A percentile compares a stretch with the other conserved stretches of the same genome.
These are phyloP conservation scores for Pachysandra terminalis DNA, from an alignment of 164 flowering plant species.

Conservation along the genomic window DNA sequence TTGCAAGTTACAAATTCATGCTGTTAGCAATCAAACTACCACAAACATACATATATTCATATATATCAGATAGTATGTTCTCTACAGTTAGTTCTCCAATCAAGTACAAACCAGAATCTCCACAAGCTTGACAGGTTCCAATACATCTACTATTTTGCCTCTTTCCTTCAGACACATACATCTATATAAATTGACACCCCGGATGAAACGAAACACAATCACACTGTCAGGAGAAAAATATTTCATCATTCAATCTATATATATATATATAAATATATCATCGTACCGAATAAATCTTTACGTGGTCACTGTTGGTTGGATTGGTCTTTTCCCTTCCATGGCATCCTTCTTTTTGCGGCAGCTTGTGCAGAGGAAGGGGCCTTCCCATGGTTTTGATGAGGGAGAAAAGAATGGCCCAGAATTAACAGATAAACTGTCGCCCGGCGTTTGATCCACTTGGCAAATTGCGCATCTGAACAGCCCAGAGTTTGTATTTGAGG, in stretches of 20 bases:
- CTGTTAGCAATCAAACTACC: constrained; percentile 35
- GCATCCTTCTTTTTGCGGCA: constrained; percentile 90
- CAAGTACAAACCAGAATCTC: constrained; percentile 21
- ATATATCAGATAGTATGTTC: constrained; percentile 18
- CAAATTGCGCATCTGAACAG: constrained; percentile 77
- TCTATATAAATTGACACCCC: constrained; percentile 13
- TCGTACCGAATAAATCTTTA: constrained; percentile 26
- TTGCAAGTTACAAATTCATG: constrained; percentile 39
- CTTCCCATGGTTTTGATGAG: constrained; percentile 73
- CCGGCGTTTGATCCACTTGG: constrained; percentile 72
- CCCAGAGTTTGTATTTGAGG: constrained; percentile 50
- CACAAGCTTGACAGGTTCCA: constrained; percentile 15
- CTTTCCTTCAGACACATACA: constrained; percentile 29
- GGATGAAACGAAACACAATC: constrained; percentile 32
- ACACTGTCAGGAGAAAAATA: constrained; percentile 28
- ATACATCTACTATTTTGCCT: constrained; percentile 24
- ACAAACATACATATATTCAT: constrained; percentile 25
- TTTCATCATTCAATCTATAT: too few relatives aligned
- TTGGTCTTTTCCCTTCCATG: constrained; percentile 91
- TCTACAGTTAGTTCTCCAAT: constrained; percentile 14
- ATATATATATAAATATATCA: constrained; percentile 23
- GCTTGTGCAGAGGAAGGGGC: constrained; percentile 70
- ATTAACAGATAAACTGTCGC: constrained; percentile 51
- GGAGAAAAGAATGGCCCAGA: constrained; percentile 65
- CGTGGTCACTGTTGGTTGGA: constrained; percentile 31